Base-by-base conservation (phyloP, 495 filamentous ascomycete species). In the Xylaria cubensis region DNA sequence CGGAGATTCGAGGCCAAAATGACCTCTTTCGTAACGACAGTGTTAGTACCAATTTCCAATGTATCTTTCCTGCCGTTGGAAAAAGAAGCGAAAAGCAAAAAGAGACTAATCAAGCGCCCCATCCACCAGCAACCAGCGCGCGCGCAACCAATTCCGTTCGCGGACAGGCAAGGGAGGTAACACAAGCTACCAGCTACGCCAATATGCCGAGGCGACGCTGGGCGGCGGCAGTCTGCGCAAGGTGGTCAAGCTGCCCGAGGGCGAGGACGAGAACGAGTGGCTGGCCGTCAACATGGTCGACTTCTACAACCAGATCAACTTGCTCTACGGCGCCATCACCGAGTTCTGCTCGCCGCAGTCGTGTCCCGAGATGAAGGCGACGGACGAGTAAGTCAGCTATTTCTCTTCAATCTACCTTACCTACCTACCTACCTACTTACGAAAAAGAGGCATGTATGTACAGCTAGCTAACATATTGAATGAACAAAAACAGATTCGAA, bases 251-350 rank as follows among this genome's bases (percentile, higher is more conserved):
- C 85, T 98, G 58, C 96, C 97, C 17, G 97, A 99, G 79, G 96
- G 97, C 56, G 96, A 99, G 78, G 96, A 98, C 83, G 84, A 94
- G 81, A 97, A 96, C 81, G 96, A 99, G 82, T 99, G 96, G 96
- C 83, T 98, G 72, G 96, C 96, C 32, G 97, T 98, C 62, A 98
- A 99, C 81, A 95, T 99, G 78, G 96, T 99, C 84, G 96, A 99
- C 81, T 99, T 99, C 83, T 99, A 98, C 89, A 99, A 98, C 84
- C 96, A 99, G 81, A 96, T 98, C 81, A 99, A 99, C 84, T 90
- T 99, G 34, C 92, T 99, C 67, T 99, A 99, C 81, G 96, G 96
- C 71, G 95, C 96, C 69, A 98, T 99, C 79, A 99, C 96, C 67
- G 96, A 99, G 77, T 99, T 98, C 83, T 99, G 96, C 85, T 98